Evolutionary conservation across 257 asterid genomes (phyloP).

Genomic region (Marsdenia floribunda): DNA sequence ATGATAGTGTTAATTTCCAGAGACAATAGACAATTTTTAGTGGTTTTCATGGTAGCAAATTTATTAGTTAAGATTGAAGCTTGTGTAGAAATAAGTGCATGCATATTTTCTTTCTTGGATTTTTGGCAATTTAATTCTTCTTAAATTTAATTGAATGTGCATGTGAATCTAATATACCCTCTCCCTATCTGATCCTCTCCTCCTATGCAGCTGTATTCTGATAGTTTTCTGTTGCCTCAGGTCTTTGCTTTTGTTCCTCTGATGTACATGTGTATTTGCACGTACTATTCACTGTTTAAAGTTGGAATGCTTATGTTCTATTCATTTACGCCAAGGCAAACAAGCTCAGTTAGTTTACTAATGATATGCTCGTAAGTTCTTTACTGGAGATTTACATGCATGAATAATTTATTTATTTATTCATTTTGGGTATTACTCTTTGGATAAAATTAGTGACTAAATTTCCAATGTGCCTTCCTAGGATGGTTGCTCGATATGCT

Average conservation of each 20-base stretch:
- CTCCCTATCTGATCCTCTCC: neutral
- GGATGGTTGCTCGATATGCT: conserved; percentile 99
- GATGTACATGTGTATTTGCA: conserved; percentile 95
- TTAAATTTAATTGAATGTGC: neutral
- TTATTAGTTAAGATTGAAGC: neutral
- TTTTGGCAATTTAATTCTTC: neutral
- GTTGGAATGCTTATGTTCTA: conserved; percentile 95
- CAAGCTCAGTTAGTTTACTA: conserved; percentile 92
- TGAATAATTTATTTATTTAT: neutral
- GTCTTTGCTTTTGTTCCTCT: conserved; percentile 87
- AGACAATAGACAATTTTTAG: neutral
- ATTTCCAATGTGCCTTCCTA: conserved; percentile 33
- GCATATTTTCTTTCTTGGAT: neutral
- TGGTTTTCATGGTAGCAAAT: neutral
- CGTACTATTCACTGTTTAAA: conserved; percentile 88
- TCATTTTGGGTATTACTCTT: neutral
- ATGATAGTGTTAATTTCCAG: neutral
- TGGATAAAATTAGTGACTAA: neutral
- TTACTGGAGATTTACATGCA: neutral
- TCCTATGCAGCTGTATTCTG: conserved; percentile 1
- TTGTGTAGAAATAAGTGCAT: neutral
- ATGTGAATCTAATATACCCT: neutral
- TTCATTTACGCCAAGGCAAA: conserved; percentile 86
- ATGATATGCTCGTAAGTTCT: conserved; percentile 97
- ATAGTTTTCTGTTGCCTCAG: conserved; percentile 35